Evolutionary conservation across 2,329 filamentous ascomycete genomes (phyloP).

Genomic region (Coniochaeta sp.): DNA sequence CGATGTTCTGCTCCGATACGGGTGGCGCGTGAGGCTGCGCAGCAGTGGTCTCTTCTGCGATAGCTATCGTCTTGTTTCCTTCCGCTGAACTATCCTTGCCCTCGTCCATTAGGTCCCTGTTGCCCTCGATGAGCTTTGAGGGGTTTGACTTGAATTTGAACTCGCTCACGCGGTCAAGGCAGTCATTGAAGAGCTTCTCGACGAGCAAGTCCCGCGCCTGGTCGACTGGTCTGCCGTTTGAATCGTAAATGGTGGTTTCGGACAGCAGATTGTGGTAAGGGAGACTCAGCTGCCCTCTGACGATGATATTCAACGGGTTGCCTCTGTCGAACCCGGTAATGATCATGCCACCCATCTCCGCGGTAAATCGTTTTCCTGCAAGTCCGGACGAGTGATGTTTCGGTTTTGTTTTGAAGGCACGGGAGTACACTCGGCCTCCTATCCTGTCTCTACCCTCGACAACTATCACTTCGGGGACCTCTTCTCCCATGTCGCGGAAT

Average conservation of each 20-base stretch:
- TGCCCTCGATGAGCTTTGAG: conserved; percentile 70
- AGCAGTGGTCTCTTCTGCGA: conserved; percentile 63
- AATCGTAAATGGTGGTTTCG: conserved; percentile 87
- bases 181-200: conserved; percentile 90
- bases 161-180: conserved; percentile 82
- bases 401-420: conserved; percentile 53
- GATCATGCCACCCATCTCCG: conserved; percentile 97
- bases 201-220: conserved; percentile 71
- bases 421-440: conserved; percentile 90
- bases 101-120: conserved; percentile 72
- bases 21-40: conserved; percentile 48
- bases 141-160: conserved; percentile 75
- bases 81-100: conserved; percentile 71
- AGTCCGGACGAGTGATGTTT: conserved; percentile 40
- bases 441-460: conserved; percentile 83
- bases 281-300: conserved; percentile 83
- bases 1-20: conserved; percentile 46
- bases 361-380: conserved; percentile 63
- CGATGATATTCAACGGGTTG: conserved; percentile 85
- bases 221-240: conserved; percentile 70
- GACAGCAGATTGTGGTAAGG: conserved; percentile 74
- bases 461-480: conserved; percentile 66
- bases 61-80: conserved; percentile 62
- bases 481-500: conserved; percentile 58
- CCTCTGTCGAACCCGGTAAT: conserved; percentile 95